Conservation (phyloP, 805 yeast genomes). For the Suhomyces faveliae region DNA sequence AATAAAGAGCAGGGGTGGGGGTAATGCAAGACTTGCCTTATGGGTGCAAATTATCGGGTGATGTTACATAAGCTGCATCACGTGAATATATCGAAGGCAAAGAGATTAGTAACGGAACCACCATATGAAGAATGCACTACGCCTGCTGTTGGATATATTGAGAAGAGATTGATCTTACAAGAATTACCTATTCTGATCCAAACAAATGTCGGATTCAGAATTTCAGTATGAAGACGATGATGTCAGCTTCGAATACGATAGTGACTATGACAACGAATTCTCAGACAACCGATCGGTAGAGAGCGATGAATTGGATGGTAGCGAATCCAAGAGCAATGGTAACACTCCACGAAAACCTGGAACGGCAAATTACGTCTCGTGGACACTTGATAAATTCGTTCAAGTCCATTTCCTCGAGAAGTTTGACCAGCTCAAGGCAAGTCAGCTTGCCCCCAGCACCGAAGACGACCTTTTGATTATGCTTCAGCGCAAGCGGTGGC, state of each 20-base stretch:
- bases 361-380: constrained; percentile 20
- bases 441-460: constrained; percentile 27
- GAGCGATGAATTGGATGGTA: background rate
- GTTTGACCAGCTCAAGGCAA: constrained; percentile 19
- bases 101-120: background rate
- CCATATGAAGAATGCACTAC: background rate
- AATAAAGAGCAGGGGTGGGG: background rate
- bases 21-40: no score
- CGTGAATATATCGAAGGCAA: background rate
- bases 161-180: background rate
- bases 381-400: constrained; percentile 28
- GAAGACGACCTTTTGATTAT: constrained; percentile 33
- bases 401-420: constrained; percentile 22
- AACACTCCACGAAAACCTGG: background rate
- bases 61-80: background rate
- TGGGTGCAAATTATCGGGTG: background rate
- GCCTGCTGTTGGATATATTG: background rate
- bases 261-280: constrained; percentile 12
- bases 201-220: constrained; percentile 7
- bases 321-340: background rate
- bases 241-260: constrained; percentile 1
- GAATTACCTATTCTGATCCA: background rate
- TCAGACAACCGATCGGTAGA: constrained; percentile 1
- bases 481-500: constrained; percentile 41
- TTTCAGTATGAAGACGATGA: constrained; percentile 5